A percentile compares a stretch with the other conserved stretches of the same genome.
Evolutionary conservation across 306 rosid species (phyloP).

Genomic region (Canavalia ensiformis): DNA sequence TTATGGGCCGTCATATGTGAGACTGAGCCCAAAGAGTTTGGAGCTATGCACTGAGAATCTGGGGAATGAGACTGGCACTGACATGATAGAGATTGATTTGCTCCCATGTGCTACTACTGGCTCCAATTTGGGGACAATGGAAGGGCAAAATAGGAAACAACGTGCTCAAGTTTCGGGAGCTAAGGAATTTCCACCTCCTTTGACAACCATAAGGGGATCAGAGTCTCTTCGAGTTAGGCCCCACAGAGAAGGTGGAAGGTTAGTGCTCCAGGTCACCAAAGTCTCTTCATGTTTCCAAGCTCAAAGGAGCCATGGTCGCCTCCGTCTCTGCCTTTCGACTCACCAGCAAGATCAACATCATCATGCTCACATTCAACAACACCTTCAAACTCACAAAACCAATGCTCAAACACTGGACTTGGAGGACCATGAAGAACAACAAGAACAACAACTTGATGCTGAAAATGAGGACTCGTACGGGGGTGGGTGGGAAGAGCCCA

Average conservation of each 20-base stretch:
- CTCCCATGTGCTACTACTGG: neutral
- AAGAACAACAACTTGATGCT: neutral
- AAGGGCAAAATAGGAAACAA: conserved; percentile 28
- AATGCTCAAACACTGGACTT: conserved; percentile 17
- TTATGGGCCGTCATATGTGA: conserved; percentile 57
- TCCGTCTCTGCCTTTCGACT: conserved; percentile 65
- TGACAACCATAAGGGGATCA: conserved; percentile 81
- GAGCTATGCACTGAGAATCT: conserved; percentile 85
- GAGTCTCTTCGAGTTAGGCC: conserved; percentile 64
- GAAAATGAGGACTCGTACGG: neutral
- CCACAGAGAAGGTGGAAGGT: conserved; percentile 81
- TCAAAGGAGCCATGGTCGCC: conserved; percentile 81
- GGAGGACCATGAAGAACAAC: conserved; percentile 40
- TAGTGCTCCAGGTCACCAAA: conserved; percentile 68
- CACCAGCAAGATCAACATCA: conserved; percentile 37
- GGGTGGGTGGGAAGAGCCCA: conserved; percentile 42
- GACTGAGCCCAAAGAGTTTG: conserved; percentile 74
- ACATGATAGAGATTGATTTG: conserved; percentile 62
- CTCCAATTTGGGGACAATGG: neutral
- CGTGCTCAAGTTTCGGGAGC: conserved; percentile 45
- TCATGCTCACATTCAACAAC: conserved; percentile 9
- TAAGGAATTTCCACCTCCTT: conserved; percentile 80
- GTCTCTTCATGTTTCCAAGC: conserved; percentile 63
- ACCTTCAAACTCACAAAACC: conserved; percentile 2
- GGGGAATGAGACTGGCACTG: conserved; percentile 87